Evolutionary conservation across 306 rosid species (phyloP), one percentile per base, ranked within the genome.

Genomic region (Arachis stenosperma): DNA sequence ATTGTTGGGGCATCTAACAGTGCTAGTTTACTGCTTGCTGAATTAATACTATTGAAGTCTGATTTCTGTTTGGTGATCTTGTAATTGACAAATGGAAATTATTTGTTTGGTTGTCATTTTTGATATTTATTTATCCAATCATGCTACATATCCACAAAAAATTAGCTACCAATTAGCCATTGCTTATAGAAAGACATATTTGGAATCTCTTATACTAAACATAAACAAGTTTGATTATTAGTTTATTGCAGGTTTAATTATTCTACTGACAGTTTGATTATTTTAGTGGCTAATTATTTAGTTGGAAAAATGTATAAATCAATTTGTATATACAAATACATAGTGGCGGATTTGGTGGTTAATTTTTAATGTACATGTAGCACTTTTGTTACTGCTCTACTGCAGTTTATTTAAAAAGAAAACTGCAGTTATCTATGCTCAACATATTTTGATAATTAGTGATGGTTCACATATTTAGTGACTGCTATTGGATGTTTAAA

Each of bases 1-100:
- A 33, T 47, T 67, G 37, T 75, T 41, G 3, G 42, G 68, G 46
- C 55, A 54, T 63, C 73, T 51, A 53, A 14, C 44, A 22, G 57
- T 78, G 65, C 69, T 44, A 37, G 43, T 46, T 74, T 22, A 52
- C 61, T 13, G 67, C 56, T 54, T 7, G 6, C 14, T 56, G 60
- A 72, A 68, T 64, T 22, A 41, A 66, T 69, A 47, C 40, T 41
- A 13, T 71, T 33, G 54, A 71, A 67, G 5, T 75, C 39, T 62
- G 61, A 66, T 58, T 75, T 79, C 60, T 61, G 65, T 73, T 9
- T 50, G 41, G 57, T 72, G 60, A 66, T 71, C 61, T 65, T 41
- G 43, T 15, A 50, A 39, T 46, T 30, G 65, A 63, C 13, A 8
- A 46, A 77, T 36, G 74, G 63, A 74, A 48, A 68, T 61, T 70